Evolutionary conservation across 768 basidiomycete species (phyloP).

Genomic region (Calvatia gigantea): DNA sequence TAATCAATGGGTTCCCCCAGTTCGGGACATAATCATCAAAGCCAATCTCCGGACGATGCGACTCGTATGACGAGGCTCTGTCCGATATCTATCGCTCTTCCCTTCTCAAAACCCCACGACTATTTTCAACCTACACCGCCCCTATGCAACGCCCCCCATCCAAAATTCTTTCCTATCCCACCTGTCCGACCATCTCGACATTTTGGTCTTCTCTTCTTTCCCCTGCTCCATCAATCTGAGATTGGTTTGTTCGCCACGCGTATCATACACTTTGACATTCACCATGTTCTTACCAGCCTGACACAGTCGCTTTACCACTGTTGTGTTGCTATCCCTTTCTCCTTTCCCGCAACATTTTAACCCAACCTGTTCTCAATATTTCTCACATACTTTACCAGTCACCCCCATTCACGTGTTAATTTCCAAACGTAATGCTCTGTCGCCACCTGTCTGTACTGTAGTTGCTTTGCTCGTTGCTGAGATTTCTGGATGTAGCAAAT

Average conservation of each 20-base stretch:
- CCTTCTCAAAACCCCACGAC: not conserved
- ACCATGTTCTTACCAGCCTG: no score
- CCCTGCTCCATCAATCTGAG: not conserved
- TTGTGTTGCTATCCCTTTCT: no score
- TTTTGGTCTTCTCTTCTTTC: not conserved
- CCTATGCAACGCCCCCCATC: not conserved
- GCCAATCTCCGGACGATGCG: conserved; percentile 59
- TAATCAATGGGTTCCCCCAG: conserved; percentile 28
- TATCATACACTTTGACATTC: no score
- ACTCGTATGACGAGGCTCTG: conserved; percentile 34
- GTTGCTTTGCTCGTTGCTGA: not conserved
- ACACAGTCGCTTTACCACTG: no score
- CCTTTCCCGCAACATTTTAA: no score
- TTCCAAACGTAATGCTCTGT: not conserved
- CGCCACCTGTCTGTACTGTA: not conserved
- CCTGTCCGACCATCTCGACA: no score
- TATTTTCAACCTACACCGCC: not conserved
- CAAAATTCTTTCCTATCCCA: not conserved
- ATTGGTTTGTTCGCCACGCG: no score
- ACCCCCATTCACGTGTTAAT: not conserved
- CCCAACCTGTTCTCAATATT: not conserved
- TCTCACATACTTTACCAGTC: not conserved
- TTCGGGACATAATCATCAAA: conserved; percentile 69
- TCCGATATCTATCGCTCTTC: not conserved
- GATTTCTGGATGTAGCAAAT: not conserved